phyloP scores from a whole-genome alignment of 225 moss, liverwort and hornwort species.

The Takakia lepidozioides region DNA sequence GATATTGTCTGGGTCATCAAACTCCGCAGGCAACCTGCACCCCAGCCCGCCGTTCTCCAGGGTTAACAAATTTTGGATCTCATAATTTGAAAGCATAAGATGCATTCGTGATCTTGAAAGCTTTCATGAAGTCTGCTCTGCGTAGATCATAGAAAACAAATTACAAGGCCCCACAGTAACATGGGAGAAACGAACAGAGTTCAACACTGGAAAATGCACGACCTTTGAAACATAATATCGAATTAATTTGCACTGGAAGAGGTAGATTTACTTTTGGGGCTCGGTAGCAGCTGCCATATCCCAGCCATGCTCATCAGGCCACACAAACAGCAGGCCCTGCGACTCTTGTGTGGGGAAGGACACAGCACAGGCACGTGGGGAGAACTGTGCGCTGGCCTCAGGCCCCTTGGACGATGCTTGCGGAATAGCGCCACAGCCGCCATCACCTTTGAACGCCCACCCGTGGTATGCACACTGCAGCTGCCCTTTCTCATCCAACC shows the following conservation, averaged over 20 bases:
- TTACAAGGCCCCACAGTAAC: too few relatives aligned
- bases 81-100: too few relatives aligned
- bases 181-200: too few relatives aligned
- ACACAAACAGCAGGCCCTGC: conserved; percentile 86
- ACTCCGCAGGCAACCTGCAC: conserved; percentile 81
- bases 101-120: too few relatives aligned
- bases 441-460: conserved; percentile 92
- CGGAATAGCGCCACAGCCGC: conserved; percentile 80
- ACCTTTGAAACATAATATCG: too few relatives aligned
- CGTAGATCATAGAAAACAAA: too few relatives aligned
- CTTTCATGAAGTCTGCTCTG: too few relatives aligned
- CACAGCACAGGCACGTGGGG: conserved; percentile 73
- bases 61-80: too few relatives aligned
- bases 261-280: too few relatives aligned
- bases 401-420: conserved; percentile 71
- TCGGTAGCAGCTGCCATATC: conserved; percentile 55
- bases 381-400: conserved; percentile 67
- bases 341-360: conserved; percentile 67
- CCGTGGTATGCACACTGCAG: conserved; percentile 98
- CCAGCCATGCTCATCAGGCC: conserved; percentile 93
- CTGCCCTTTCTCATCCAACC: conserved; percentile 84
- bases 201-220: too few relatives aligned
- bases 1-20: conserved; percentile 65
- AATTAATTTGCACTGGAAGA: too few relatives aligned
- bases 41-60: too few relatives aligned